Conservation (phyloP, 352 stramenopile species). For the Phytophthora citricola region DNA sequence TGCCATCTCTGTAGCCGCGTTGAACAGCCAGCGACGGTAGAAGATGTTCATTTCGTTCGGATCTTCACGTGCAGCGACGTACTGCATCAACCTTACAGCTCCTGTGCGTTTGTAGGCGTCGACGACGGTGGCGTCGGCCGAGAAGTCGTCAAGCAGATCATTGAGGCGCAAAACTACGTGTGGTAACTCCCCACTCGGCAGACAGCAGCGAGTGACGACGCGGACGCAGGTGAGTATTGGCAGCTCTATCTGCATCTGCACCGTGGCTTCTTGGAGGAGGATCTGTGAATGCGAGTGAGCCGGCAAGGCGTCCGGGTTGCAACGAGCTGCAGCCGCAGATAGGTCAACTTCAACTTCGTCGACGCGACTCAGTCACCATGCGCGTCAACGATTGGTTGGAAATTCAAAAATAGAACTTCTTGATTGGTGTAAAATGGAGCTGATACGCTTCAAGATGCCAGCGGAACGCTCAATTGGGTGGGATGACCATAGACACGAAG, state of each 20-base stretch:
- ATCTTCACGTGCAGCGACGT: slow-evolving; percentile 25
- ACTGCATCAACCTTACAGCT: slow-evolving; percentile 19
- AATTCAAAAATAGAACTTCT: background rate
- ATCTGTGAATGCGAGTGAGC: slow-evolving; percentile 10
- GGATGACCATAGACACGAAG: slow-evolving; percentile 14
- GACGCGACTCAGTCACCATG: background rate
- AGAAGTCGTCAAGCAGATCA: slow-evolving; percentile 27
- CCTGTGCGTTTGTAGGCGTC: slow-evolving; percentile 18
- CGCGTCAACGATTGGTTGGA: slow-evolving; percentile 4
- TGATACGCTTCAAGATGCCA: slow-evolving; percentile 17
- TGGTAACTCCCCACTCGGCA: slow-evolving; percentile 24
- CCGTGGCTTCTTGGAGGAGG: background rate
- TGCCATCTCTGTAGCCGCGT: slow-evolving; percentile 17
- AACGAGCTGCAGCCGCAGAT: slow-evolving; percentile 2
- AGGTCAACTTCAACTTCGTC: slow-evolving; percentile 15
- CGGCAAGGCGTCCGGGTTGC: background rate
- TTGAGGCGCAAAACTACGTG: slow-evolving; percentile 20
- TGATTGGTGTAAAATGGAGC: slow-evolving; percentile 5
- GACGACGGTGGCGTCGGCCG: slow-evolving; percentile 17
- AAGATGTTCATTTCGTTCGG: slow-evolving; percentile 16
- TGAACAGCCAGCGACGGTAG: slow-evolving; percentile 36
- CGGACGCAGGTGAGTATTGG: slow-evolving; percentile 15
- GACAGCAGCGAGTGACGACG: slow-evolving; percentile 7
- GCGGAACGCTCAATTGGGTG: slow-evolving; percentile 18
- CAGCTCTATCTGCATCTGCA: slow-evolving; percentile 12